A percentile compares a stretch with the other conserved stretches of the same genome.
phyloP scores from a whole-genome alignment of 768 basidiomycete genomes.

The Coprinopsis cinerea region DNA sequence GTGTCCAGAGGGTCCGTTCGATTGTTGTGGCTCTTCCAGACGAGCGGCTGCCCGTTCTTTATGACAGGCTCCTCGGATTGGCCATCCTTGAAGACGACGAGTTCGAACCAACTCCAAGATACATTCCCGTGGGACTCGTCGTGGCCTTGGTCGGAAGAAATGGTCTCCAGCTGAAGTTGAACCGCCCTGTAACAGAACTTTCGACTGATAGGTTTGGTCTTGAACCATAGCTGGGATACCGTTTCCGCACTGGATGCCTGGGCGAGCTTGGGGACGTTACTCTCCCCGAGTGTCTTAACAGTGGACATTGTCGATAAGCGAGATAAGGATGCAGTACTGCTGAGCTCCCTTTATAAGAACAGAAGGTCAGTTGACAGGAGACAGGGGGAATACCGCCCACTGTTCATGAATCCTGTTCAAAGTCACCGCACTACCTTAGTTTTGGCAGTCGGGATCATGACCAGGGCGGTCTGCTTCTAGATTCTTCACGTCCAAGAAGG shows the following conservation, averaged over 20 bases:
- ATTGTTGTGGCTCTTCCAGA: slow-evolving; percentile 19
- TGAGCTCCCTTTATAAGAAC: too few relatives aligned
- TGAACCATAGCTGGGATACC: slow-evolving; percentile 20
- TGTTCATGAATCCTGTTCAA: too few relatives aligned
- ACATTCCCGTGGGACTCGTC: slow-evolving; percentile 2
- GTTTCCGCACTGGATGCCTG: slow-evolving; percentile 9
- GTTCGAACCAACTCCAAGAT: slow-evolving; percentile 18
- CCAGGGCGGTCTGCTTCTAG: too few relatives aligned
- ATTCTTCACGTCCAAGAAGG: too few relatives aligned
- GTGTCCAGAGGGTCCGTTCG: slow-evolving; percentile 14
- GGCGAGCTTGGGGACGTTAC: slow-evolving; percentile 9
- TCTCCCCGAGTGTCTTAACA: slow-evolving; percentile 15
- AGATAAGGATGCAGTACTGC: background rate
- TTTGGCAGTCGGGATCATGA: too few relatives aligned
- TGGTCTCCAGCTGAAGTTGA: slow-evolving; percentile 20
- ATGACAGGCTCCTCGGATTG: slow-evolving; percentile 6
- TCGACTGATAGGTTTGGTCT: slow-evolving; percentile 16
- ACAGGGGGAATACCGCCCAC: too few relatives aligned
- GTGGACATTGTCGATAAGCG: slow-evolving; percentile 8
- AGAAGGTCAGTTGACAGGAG: too few relatives aligned
- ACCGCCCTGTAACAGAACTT: slow-evolving; percentile 17
- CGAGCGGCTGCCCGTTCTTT: slow-evolving; percentile 15
- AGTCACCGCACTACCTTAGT: too few relatives aligned
- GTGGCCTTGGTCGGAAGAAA: slow-evolving; percentile 20
- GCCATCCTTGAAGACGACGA: slow-evolving; percentile 13